phyloP scores from a whole-genome alignment of 1,139 yeast genomes.

The Zygosaccharomyces sapae region DNA sequence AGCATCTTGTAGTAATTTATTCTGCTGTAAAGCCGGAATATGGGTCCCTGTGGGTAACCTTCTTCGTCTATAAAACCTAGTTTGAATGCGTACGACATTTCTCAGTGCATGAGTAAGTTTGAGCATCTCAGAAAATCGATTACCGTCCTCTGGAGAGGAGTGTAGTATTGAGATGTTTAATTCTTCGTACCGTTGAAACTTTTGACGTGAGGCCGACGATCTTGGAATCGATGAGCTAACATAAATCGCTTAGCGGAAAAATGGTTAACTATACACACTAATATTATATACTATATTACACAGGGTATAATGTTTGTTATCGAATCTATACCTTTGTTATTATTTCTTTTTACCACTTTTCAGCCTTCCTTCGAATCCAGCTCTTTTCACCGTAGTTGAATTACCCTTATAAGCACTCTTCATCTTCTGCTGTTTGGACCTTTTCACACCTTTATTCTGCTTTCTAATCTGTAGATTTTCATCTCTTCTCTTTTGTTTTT shows the following conservation, averaged over 20 bases:
- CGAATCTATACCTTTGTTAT: constrained; percentile 3
- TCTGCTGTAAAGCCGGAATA: constrained; percentile 13
- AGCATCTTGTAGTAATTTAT: constrained; percentile 8
- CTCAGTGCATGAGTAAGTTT: constrained; percentile 1
- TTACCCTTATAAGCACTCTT: constrained; percentile 58
- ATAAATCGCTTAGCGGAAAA: background rate
- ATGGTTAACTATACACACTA: background rate
- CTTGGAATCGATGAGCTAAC: constrained; percentile 4
- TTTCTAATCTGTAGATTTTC: constrained; percentile 79
- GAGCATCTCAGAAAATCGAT: background rate
- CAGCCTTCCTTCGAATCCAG: constrained; percentile 46
- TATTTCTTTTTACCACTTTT: constrained; percentile 32
- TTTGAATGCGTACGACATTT: constrained; percentile 6
- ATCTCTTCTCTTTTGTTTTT: constrained; percentile 79
- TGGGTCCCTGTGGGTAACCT: constrained; percentile 10
- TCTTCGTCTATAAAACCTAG: constrained; percentile 16
- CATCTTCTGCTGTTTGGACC: constrained; percentile 65
- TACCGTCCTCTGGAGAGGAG: too few species aligned
- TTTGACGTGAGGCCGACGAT: background rate
- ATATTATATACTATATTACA: constrained; percentile 3
- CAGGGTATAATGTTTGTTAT: background rate
- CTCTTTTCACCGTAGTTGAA: constrained; percentile 38
- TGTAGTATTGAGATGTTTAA: background rate
- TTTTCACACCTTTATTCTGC: constrained; percentile 71
- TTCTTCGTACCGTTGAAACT: background rate